A percentile compares a stretch with the other conserved stretches of the same genome.
Evolutionary conservation across 169 alveolate genomes (phyloP).

Genomic region (Eimeria zaria): DNA sequence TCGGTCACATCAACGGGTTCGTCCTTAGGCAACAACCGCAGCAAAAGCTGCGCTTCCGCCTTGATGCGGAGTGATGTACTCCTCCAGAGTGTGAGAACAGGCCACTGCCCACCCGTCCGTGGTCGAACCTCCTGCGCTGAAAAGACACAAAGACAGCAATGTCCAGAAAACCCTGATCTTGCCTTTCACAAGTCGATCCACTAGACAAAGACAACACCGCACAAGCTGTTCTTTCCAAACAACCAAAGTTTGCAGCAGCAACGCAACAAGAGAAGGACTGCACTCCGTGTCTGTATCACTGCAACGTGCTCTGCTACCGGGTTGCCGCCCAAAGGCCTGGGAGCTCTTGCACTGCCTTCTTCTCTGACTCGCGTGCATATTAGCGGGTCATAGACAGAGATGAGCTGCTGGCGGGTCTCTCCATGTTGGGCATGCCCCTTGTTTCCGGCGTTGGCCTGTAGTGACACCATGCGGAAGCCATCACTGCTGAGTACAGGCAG

Average conservation of each 20-base stretch:
- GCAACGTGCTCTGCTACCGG: not conserved
- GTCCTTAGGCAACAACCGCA: not conserved
- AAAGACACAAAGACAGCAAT: not conserved
- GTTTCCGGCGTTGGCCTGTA: not conserved
- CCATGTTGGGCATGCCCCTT: not conserved
- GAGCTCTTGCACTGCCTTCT: not conserved
- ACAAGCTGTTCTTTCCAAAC: not conserved
- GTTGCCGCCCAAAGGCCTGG: not conserved
- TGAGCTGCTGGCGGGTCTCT: constrained; percentile 17
- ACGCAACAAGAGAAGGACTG: not conserved
- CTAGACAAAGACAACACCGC: not conserved
- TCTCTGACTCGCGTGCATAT: constrained; percentile 30
- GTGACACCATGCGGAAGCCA: constrained; percentile 33
- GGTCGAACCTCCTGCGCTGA: constrained; percentile 35
- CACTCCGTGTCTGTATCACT: not conserved
- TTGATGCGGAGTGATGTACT: not conserved
- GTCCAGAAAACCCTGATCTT: not conserved
- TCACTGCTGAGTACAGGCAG: constrained; percentile 47
- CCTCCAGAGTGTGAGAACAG: not conserved
- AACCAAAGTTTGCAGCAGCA: not conserved
- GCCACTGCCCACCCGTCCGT: constrained; percentile 20
- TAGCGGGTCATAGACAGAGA: constrained; percentile 29
- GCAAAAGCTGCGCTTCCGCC: not conserved
- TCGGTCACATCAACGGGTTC: not conserved
- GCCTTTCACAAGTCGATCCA: not conserved